These are phyloP conservation scores for Aspergillus phoenicis DNA, from an alignment of 2,329 filamentous ascomycete genomes.

Conservation along the genomic window DNA sequence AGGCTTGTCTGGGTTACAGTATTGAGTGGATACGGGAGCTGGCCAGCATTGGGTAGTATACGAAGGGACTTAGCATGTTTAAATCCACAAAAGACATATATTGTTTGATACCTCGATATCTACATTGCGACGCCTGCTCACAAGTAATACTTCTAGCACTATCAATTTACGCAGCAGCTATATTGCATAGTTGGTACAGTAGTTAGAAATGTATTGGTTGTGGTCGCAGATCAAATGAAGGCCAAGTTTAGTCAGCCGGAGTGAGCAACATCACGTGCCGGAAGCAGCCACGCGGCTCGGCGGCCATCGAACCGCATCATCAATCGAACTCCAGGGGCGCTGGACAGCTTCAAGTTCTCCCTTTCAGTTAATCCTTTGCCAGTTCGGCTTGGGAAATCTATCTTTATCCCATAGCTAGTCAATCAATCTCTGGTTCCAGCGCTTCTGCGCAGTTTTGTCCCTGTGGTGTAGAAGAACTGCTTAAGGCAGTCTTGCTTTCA, in stretches of 20 bases:
- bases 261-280: constrained; percentile 22
- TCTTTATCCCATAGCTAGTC: constrained; percentile 14
- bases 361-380: constrained; percentile 9
- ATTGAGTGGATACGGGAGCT: background rate
- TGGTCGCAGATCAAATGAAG: background rate
- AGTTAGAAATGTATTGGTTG: too few species aligned
- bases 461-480: constrained; percentile 27
- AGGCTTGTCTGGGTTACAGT: background rate
- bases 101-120: background rate
- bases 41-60: background rate
- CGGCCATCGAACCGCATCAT: constrained; percentile 8
- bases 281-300: constrained; percentile 26
- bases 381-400: constrained; percentile 7
- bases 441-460: constrained; percentile 12
- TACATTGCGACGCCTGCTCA: background rate
- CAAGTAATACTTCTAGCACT: background rate
- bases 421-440: background rate
- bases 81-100: background rate
- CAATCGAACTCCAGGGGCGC: constrained; percentile 8
- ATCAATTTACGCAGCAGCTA: too few species aligned
- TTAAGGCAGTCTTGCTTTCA: constrained; percentile 29
- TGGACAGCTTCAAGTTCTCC: constrained; percentile 16
- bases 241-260: background rate
- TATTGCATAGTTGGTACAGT: too few species aligned
- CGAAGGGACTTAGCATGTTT: background rate